Conservation (phyloP, 2,329 filamentous ascomycete species). For the Podosphaera aphanis region DNA sequence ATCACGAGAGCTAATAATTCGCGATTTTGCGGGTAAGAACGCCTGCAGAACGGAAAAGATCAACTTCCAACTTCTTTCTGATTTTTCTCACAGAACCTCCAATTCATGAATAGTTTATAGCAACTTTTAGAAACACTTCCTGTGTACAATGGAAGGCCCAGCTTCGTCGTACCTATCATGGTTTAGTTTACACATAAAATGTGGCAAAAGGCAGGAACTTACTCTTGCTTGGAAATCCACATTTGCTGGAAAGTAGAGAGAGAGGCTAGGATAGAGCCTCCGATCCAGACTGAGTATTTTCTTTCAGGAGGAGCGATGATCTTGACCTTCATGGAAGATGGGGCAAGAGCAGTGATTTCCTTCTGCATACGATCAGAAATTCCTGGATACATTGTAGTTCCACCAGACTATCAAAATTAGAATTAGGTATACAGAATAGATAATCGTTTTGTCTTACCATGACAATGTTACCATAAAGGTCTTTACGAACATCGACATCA, state of each 20-base stretch:
- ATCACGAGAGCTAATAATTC: no score
- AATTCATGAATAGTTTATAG: no score
- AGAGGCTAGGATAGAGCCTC: slow-evolving; percentile 98
- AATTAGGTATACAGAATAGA: not conserved
- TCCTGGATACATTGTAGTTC: slow-evolving; percentile 99
- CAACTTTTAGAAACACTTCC: slow-evolving; percentile 98
- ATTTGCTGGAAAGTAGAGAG: slow-evolving; percentile 99
- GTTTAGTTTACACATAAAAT: not conserved
- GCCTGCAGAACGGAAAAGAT: no score
- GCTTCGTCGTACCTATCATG: slow-evolving; percentile 57
- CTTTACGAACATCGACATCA: slow-evolving; percentile 99
- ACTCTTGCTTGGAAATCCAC: slow-evolving; percentile 99
- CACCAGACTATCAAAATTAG: slow-evolving; percentile 55
- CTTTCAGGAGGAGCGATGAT: slow-evolving; percentile 99
- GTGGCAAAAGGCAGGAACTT: not conserved
- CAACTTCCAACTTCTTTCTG: no score
- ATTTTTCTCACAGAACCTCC: no score
- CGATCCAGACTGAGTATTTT: slow-evolving; percentile 99
- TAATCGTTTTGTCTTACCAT: slow-evolving; percentile 54
- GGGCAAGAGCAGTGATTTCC: slow-evolving; percentile 98
- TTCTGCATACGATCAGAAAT: slow-evolving; percentile 99
- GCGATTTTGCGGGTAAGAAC: no score
- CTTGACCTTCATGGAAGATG: slow-evolving; percentile 99
- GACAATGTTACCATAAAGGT: slow-evolving; percentile 99
- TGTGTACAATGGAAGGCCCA: slow-evolving; percentile 96